These are phyloP conservation scores for Arctium lappa DNA, from an alignment of 129 eudicot genomes.

Conservation along the genomic window DNA sequence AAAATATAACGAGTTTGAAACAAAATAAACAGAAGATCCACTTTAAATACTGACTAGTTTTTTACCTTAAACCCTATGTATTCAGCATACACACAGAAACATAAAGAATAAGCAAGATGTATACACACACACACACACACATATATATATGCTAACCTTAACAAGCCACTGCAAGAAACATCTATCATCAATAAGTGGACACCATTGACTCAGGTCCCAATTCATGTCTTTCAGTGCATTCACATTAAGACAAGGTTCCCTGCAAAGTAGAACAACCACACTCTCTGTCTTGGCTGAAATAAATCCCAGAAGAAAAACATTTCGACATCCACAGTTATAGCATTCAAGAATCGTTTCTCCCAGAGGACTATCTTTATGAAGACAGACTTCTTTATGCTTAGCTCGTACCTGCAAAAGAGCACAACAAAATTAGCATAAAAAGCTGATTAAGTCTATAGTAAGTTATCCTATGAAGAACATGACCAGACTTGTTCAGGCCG, in stretches of 20 bases:
- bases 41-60: not conserved
- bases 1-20: slow-evolving; percentile 7
- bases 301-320: slow-evolving; percentile 89
- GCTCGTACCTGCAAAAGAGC: slow-evolving; percentile 69
- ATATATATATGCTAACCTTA: slow-evolving; percentile 48
- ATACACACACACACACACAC: not conserved
- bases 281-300: slow-evolving; percentile 96
- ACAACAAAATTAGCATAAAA: not conserved
- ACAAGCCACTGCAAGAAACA: slow-evolving; percentile 98
- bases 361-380: slow-evolving; percentile 69
- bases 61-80: not conserved
- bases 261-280: slow-evolving; percentile 92
- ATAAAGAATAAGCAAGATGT: not conserved
- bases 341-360: slow-evolving; percentile 56
- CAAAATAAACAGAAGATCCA: not conserved
- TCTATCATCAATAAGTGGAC: slow-evolving; percentile 98
- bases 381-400: slow-evolving; percentile 96
- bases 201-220: slow-evolving; percentile 99
- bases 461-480: not conserved
- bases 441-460: not conserved
- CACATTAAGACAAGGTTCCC: slow-evolving; percentile 93
- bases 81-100: not conserved
- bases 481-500: not conserved
- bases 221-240: slow-evolving; percentile 98
- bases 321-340: slow-evolving; percentile 92